Percentiles rank a stretch among this genome's conserved stretches.
Conservation (phyloP, 352 stramenopile genomes). For the Phytophthora sansomeana region DNA sequence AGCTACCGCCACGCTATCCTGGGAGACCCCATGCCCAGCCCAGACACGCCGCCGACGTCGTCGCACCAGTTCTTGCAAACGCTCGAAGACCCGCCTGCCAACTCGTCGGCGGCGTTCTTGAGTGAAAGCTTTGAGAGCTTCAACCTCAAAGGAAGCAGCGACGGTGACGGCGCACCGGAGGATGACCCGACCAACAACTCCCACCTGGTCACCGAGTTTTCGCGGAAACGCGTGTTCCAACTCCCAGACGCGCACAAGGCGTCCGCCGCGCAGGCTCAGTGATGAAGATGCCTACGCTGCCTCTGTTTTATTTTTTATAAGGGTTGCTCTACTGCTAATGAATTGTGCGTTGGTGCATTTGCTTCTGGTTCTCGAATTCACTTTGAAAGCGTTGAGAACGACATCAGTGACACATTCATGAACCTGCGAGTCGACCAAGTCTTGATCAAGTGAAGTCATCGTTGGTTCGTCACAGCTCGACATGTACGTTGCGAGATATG, state of each 20-base stretch:
- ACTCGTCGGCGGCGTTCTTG: conserved; percentile 69
- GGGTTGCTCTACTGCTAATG: conserved; percentile 21
- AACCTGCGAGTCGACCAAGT: too few relatives aligned
- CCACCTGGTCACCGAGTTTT: conserved; percentile 65
- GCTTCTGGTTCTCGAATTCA: neutral
- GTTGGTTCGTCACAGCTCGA: too few relatives aligned
- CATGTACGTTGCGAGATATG: neutral
- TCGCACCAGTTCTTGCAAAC: conserved; percentile 64
- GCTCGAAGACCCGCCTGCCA: conserved; percentile 58
- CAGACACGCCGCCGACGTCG: conserved; percentile 40
- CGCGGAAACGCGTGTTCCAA: conserved; percentile 33
- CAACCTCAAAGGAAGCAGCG: conserved; percentile 43
- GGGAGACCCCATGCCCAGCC: conserved; percentile 65
- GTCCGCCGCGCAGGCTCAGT: conserved; percentile 27
- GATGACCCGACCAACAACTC: conserved; percentile 61
- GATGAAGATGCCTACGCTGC: conserved; percentile 6
- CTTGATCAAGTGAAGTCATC: too few relatives aligned
- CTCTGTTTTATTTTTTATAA: conserved; percentile 34
- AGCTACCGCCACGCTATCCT: conserved; percentile 79
- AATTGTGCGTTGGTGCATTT: conserved; percentile 19
- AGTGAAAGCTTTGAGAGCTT: conserved; percentile 73
- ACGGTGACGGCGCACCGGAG: conserved; percentile 52
- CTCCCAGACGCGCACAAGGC: conserved; percentile 11
- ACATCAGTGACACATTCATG: too few relatives aligned
- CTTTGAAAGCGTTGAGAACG: too few relatives aligned